Base-by-base conservation (phyloP, 2,329 filamentous ascomycete species). In the Tothia fuscella region DNA sequence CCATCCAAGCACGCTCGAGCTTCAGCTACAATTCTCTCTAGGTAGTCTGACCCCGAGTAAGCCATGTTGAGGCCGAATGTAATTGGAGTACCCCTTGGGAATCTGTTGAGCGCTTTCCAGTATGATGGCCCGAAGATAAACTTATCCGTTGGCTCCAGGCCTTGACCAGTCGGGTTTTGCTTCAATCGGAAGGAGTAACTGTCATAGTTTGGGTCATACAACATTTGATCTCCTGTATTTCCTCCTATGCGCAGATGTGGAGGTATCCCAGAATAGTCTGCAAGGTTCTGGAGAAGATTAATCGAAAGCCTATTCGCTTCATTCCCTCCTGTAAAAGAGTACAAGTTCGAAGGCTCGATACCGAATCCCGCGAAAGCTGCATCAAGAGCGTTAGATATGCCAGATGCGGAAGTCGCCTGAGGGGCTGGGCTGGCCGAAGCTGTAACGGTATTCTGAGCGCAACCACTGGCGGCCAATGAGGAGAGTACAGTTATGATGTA, bases 331-430 rank as follows among this genome's bases (percentile, higher is more conserved):
- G 65, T 68, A 51, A 68, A 72, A 38, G 67, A 67, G 53, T 66
- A 71, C 6, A 72, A 57, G 46, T 71, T 70, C 16, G 66, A 69
- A 20, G 68, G 63, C 55, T 72, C 68, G 47, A 71, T 70, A 33
- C 68, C 67, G 45, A 71, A 68, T 43, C 67, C 67, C n/a, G 20
- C 39, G 17, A 33, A 41, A n/a, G 39, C 7, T n/a, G 29, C 29
- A 24, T 22, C 24, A 20, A 38, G 28, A 35, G 34, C 28, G 1
- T 24, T 20, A 20, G 41, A 43, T 16, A 34, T 25, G 14, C 32
- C 32, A 19, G 33, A 12, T 2, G 25, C 41, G 10, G 31, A 38
- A n/a, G 34, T 14, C 5, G 26, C 26, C 16, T 20, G 22, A 16
- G 26, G 16, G 1, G 26, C 17, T 6, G 29, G 20, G 14, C 38